These are phyloP conservation scores for Zea mays DNA, from an alignment of 176 grass and related monocot species.

Conservation along the genomic window DNA sequence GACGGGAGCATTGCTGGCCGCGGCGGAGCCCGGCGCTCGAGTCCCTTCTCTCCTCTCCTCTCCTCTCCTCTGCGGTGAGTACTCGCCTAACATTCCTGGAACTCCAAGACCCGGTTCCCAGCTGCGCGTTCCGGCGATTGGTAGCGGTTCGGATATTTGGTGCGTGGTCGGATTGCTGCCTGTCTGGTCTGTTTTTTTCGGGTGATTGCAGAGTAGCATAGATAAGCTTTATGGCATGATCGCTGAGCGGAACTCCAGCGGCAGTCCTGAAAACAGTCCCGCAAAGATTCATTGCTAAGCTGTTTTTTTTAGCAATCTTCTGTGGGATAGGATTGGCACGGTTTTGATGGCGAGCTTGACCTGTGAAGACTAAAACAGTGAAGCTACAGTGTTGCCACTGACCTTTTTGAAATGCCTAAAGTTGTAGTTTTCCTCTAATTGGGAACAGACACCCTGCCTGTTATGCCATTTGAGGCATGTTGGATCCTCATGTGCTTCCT, in stretches of 20 bases:
- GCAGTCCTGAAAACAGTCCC: too few relatives aligned
- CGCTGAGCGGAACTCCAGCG: background rate
- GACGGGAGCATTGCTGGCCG: background rate
- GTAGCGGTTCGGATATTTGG: background rate
- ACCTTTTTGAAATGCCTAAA: background rate
- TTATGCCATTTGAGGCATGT: slow-evolving; percentile 8
- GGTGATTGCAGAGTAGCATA: background rate
- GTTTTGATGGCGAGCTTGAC: background rate
- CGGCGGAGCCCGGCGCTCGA: slow-evolving; percentile 14
- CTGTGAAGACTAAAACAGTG: background rate
- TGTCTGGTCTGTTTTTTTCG: background rate
- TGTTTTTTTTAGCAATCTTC: background rate
- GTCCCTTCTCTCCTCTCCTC: background rate
- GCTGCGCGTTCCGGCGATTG: background rate
- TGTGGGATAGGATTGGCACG: background rate
- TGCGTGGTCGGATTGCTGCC: background rate
- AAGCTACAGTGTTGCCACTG: background rate
- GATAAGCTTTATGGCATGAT: background rate
- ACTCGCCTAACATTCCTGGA: background rate
- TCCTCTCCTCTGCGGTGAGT: slow-evolving; percentile 40
- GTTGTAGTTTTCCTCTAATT: background rate
- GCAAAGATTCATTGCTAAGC: background rate
- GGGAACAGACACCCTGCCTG: background rate
- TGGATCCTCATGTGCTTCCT: background rate
- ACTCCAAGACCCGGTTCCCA: background rate